These are phyloP conservation scores for Nemania sp. DNA, from an alignment of 2,329 filamentous ascomycete species.

Conservation along the genomic window DNA sequence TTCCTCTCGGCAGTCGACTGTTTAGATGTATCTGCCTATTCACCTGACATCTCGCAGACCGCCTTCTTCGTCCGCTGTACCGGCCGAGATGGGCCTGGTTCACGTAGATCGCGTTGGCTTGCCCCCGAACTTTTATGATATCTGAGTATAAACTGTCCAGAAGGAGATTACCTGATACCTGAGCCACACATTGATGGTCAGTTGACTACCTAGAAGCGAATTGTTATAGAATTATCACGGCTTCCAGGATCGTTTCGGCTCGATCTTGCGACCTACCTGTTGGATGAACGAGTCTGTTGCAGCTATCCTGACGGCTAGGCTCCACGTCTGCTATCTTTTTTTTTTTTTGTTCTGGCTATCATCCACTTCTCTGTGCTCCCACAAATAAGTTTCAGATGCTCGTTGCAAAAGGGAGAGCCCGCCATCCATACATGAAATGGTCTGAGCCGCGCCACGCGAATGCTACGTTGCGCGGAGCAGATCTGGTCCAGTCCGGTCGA, in stretches of 20 bases:
- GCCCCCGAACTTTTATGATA: not conserved
- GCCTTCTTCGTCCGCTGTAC: not conserved
- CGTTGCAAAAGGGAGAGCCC: conserved; percentile 4
- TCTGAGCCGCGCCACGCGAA: conserved; percentile 26
- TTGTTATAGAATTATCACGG: not conserved
- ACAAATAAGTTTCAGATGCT: conserved; percentile 8
- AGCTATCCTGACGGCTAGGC: no score
- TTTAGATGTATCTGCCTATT: not conserved
- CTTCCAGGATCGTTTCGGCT: conserved; percentile 8
- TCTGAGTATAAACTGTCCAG: conserved; percentile 6
- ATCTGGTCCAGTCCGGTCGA: not conserved
- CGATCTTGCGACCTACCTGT: conserved; percentile 5
- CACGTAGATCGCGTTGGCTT: not conserved
- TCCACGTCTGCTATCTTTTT: not conserved
- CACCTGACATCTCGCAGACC: not conserved
- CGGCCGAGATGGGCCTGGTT: not conserved
- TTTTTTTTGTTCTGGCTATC: not conserved
- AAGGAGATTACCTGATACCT: not conserved
- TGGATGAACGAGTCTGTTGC: conserved; percentile 13
- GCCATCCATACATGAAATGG: conserved; percentile 8
- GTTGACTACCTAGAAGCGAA: conserved; percentile 3
- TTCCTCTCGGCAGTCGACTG: not conserved
- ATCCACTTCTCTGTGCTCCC: not conserved
- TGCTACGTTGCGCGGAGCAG: conserved; percentile 29
- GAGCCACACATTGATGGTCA: not conserved